Evolutionary conservation across 2,329 filamentous ascomycete species (phyloP).

Genomic region (Alternaria postmessia): DNA sequence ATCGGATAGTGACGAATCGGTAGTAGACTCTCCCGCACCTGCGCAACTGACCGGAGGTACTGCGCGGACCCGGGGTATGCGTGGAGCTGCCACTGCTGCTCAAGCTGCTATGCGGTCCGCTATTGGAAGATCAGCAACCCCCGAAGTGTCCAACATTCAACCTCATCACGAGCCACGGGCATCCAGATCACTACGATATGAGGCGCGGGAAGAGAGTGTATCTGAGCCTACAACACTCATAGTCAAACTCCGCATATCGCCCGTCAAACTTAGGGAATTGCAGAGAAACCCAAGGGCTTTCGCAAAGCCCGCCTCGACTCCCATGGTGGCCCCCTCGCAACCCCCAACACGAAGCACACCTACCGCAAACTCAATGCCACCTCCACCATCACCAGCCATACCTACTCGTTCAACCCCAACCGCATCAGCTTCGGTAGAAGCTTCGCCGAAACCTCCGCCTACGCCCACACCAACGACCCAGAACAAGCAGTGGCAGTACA

Average conservation of each 20-base stretch:
- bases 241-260: slow-evolving; percentile 77
- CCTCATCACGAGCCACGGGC: slow-evolving; percentile 75
- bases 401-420: slow-evolving; percentile 44
- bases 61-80: slow-evolving; percentile 84
- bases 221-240: slow-evolving; percentile 70
- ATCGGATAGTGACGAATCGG: slow-evolving; percentile 89
- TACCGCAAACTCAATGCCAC: slow-evolving; percentile 64
- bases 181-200: slow-evolving; percentile 66
- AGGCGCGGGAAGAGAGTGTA: slow-evolving; percentile 79
- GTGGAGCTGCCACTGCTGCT: slow-evolving; percentile 85
- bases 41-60: slow-evolving; percentile 77
- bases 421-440: slow-evolving; percentile 32
- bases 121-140: slow-evolving; percentile 83
- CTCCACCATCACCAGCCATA: slow-evolving; percentile 58
- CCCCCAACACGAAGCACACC: slow-evolving; percentile 61
- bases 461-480: slow-evolving; percentile 49
- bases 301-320: slow-evolving; percentile 53
- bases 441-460: slow-evolving; percentile 42
- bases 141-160: slow-evolving; percentile 70
- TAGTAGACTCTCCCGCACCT: slow-evolving; percentile 80
- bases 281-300: slow-evolving; percentile 63
- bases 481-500: slow-evolving; percentile 48
- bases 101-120: slow-evolving; percentile 85
- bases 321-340: slow-evolving; percentile 55
- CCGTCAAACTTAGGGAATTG: slow-evolving; percentile 74